Base-by-base conservation (phyloP, 805 yeast species). In the Cyberlindnera nakhonratchasimensis region DNA sequence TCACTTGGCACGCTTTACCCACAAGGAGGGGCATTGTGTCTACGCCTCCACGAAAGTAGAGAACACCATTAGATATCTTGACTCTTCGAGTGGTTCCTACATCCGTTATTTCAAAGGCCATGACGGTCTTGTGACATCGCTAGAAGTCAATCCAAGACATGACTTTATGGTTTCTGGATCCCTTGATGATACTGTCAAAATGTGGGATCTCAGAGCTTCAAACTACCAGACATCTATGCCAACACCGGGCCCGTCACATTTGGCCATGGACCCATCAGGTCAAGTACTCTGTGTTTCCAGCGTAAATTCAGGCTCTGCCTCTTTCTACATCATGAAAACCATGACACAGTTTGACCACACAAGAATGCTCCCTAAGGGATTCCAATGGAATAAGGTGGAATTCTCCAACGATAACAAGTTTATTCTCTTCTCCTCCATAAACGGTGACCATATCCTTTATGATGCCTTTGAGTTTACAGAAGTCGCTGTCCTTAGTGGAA, bases 31-130 rank as follows among this genome's bases (percentile, higher is more conserved):
- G 43, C 80, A 81, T 53, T 82, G 93, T 55, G 70, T 91, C 13
- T 86, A 85, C 58, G 89, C 95, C 1, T 85, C 96, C 5, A 88
- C 98, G 0, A 77, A 79, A 1, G 81, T 77, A 37, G 90, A 86
- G 49, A 79, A 86, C 56, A 78, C 79, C 12, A 75, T 93, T 20
- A 69, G 98, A 50, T 82, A 84, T 55, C 68, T 93, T 30, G 79
- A 88, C 32, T 67, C 91, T 21, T 80, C 80, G 45, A 86, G 86
- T 42, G 88, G 88, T 55, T 78, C 81, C 42, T 93, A 82, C 58
- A 65, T 89, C 10, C 75, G 96, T 44, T 91, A 91, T 63, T 93
- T 88, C 66, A 73, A 75, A 47, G 98, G 97, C 2, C 99, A 93
- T 61, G 79, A 80, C 38, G 86, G 77, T 12, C 74, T 79, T 47